Evolutionary conservation across 805 yeast genomes (phyloP), one percentile per base, ranked within the genome.

Genomic region (Clavispora fructus): DNA sequence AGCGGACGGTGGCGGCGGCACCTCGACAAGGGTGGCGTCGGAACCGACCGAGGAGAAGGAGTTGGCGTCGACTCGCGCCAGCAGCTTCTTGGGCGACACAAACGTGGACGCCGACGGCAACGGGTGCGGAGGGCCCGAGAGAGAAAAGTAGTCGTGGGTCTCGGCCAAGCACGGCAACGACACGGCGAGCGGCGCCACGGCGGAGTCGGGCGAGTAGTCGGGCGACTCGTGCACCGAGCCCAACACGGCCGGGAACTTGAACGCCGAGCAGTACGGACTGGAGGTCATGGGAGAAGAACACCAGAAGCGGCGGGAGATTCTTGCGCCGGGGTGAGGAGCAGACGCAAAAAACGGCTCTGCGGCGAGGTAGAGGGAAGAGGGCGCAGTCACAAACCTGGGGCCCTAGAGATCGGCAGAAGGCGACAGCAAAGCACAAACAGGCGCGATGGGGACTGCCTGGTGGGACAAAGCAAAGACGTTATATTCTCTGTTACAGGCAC

Each of bases 41-140:
- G 68, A 63, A 10, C 56, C 56, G n/a, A 65, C 47, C 40, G 68
- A 60, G 40, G 63, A 57, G 42, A 63, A 53, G 32, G 66, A 62
- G 35, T 57, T 63, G 5, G 43, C 17, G 48, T 41, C 19, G 41
- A 44, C 38, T 23, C 44, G 23, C 11, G n/a, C 30, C 6, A 26
- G 23, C 12, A 45, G 41, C 27, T 41, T 45, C 16, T 13, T n/a
- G 11, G n/a, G 27, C 29, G 31, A 17, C 37, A 10, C 29, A 13
- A 33, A 32, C 17, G 16, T 28, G 28, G 39, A 25, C 11, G 31
- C 31, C 25, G 31, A 14, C 32, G 28, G 16, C 39, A 32, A 25
- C 14, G 9, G 35, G 19, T 17, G 25, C 13, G 46, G 19, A 11
- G 53, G 44, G 12, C 42, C 48, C 31, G 40, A 40, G 26, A 46